Conservation (phyloP, 495 filamentous ascomycete species). For the Talaromyces nanjingensis region DNA sequence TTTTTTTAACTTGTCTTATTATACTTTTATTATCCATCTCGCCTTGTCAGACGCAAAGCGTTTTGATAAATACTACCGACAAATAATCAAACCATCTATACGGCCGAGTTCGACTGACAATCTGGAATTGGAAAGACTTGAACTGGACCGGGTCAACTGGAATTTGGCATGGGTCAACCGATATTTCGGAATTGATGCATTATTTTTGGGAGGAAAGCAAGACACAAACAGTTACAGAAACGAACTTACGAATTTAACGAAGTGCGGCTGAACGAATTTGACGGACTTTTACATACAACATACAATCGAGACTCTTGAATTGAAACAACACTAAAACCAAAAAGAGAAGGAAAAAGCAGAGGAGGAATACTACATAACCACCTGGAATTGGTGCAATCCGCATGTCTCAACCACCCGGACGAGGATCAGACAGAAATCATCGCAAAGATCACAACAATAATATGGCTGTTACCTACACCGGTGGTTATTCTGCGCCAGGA, state of each 20-base stretch:
- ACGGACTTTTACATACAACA: not conserved
- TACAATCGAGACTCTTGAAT: not conserved
- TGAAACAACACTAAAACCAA: not conserved
- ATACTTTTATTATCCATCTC: not conserved
- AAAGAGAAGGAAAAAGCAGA: not conserved
- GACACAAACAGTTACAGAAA: not conserved
- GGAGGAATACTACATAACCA: not conserved
- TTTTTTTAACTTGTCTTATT: not conserved
- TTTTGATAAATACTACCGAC: not conserved
- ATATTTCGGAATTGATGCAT: not conserved
- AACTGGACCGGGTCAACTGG: not conserved
- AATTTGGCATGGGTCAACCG: not conserved
- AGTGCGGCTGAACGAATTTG: not conserved
- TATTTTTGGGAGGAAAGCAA: not conserved
- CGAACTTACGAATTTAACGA: conserved; percentile 1
- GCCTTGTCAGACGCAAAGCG: not conserved
- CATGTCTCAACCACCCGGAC: conserved; percentile 10
- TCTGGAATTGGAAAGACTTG: not conserved
- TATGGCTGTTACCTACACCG: conserved; percentile 41
- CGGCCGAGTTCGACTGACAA: not conserved
- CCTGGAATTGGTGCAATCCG: conserved; percentile 2
- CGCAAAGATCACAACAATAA: conserved; percentile 1
- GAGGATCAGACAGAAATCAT: conserved; percentile 16
- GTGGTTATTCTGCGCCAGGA: conserved; percentile 27
- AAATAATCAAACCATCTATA: not conserved